Conservation (phyloP, 176 grass and related monocot species). For the Raddia guianensis region DNA sequence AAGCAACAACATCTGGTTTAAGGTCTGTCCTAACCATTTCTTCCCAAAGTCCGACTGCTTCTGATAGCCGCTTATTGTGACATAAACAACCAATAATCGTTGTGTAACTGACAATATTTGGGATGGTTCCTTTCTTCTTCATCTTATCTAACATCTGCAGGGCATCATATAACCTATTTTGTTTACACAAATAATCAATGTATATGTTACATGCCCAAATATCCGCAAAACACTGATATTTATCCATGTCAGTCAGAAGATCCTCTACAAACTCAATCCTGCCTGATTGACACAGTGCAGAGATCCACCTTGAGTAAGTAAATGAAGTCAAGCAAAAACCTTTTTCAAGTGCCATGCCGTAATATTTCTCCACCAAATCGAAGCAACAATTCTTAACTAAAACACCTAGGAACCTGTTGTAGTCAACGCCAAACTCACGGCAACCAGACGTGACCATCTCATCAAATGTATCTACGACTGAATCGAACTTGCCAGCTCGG, state of each 20-base stretch:
- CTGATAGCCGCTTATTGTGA: constrained; percentile 46
- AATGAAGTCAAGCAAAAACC: constrained; percentile 74
- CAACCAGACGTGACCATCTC: constrained; percentile 64
- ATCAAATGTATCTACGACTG: constrained; percentile 68
- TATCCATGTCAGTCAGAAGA: constrained; percentile 71
- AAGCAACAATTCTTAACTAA: constrained; percentile 64
- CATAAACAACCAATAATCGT: constrained; percentile 58
- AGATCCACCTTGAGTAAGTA: constrained; percentile 80
- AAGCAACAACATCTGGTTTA: constrained; percentile 60
- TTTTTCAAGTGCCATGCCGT: constrained; percentile 40
- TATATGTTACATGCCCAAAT: constrained; percentile 85
- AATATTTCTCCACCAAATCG: constrained; percentile 70
- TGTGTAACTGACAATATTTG: constrained; percentile 72
- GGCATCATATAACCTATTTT: constrained; percentile 62
- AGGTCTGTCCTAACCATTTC: constrained; percentile 58
- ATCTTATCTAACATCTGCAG: constrained; percentile 60
- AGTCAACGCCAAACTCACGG: constrained; percentile 67
- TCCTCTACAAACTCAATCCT: constrained; percentile 61
- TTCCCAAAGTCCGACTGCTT: constrained; percentile 65
- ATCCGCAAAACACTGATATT: constrained; percentile 58
- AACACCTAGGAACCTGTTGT: constrained; percentile 73
- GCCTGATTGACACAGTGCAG: constrained; percentile 54
- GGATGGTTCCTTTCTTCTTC: constrained; percentile 43
- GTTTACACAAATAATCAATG: constrained; percentile 61
- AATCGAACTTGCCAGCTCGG: constrained; percentile 42